Base-by-base conservation (phyloP, 2,329 filamentous ascomycete genomes). In the Fusarium sp. region DNA sequence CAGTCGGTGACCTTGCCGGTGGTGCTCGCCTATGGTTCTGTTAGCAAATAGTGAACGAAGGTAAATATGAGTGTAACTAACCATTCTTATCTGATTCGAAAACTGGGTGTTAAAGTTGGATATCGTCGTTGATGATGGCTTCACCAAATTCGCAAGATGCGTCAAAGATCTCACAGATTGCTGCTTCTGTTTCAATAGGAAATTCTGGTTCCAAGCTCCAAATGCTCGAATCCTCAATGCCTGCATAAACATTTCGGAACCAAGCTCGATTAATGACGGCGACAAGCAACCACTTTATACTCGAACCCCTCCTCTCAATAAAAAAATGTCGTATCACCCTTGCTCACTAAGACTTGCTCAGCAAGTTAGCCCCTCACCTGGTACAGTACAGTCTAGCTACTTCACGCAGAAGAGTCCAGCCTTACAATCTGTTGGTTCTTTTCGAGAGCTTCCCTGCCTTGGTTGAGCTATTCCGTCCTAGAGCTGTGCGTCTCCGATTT, bases 1-100 rank as follows among this genome's bases (percentile, higher is more conserved):
- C 93, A 97, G 75, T 95, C 88, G 49, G 93, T 94, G 78, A 97
- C 93, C 60, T 72, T 74, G 20, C 55, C 46, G 20, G 25, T 38
- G 38, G 63, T 68, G 65, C 68, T 74, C 36, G 70, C 33, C 72
- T 74, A 55, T 44, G 58, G n/a, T 10, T 42, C 27, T 53, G 59
- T 75, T 58, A 73, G 65, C 33, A 61, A 42, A 23, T 23, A 40
- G 65, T 38, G 13, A 18, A 55, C 33, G 23, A 36, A 14, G 36
- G 11, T 23, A 53, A 20, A 33, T 29, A 8, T 44, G 33, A 23
- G 16, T 33, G 14, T 36, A 36, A 18, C 62, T 68, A 23, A 74
- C 73, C 73, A 75, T 75, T 67, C 73, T 75, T 56, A 59, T 65
- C 61, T 75, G 73, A 57, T 57, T 62, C 53, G 56, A 51, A 38